phyloP scores from a whole-genome alignment of 2,329 filamentous ascomycete genomes.

The Torrubiellomyces zombiae region DNA sequence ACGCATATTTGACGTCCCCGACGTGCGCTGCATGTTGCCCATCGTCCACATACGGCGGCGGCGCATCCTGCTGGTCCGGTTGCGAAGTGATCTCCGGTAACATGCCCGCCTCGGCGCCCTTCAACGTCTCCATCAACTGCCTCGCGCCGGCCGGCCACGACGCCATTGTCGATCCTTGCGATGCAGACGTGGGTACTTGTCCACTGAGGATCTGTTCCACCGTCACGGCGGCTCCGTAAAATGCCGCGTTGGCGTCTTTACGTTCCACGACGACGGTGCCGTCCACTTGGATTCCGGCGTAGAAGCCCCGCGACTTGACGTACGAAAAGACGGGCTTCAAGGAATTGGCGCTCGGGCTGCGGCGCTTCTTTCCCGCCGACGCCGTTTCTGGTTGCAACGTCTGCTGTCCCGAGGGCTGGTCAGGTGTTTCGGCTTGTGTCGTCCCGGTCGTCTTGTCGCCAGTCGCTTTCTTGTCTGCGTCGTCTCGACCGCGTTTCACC shows the following conservation, averaged over 20 bases:
- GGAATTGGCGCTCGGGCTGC: slow-evolving; percentile 13
- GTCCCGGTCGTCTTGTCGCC: not conserved
- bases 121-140: slow-evolving; percentile 13
- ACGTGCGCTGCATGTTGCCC: slow-evolving; percentile 3
- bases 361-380: slow-evolving; percentile 11
- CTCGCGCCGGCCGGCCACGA: slow-evolving; percentile 18
- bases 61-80: not conserved
- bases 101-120: slow-evolving; percentile 15
- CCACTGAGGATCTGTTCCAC: slow-evolving; percentile 32
- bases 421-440: slow-evolving; percentile 1
- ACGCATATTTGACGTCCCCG: slow-evolving; percentile 4
- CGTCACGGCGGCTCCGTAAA: slow-evolving; percentile 50
- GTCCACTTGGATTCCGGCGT: slow-evolving; percentile 73
- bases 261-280: slow-evolving; percentile 76
- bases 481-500: slow-evolving; percentile 7
- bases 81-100: slow-evolving; percentile 1
- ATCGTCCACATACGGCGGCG: slow-evolving; percentile 4
- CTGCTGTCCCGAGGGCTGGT: slow-evolving; percentile 4
- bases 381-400: slow-evolving; percentile 11
- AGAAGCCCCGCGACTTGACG: slow-evolving; percentile 77
- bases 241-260: slow-evolving; percentile 73
- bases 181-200: slow-evolving; percentile 12
- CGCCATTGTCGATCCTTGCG: no score
- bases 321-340: slow-evolving; percentile 42
- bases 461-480: not conserved